Base-by-base conservation (phyloP, 2,329 filamentous ascomycete genomes). In the Botrytis deweyae region DNA sequence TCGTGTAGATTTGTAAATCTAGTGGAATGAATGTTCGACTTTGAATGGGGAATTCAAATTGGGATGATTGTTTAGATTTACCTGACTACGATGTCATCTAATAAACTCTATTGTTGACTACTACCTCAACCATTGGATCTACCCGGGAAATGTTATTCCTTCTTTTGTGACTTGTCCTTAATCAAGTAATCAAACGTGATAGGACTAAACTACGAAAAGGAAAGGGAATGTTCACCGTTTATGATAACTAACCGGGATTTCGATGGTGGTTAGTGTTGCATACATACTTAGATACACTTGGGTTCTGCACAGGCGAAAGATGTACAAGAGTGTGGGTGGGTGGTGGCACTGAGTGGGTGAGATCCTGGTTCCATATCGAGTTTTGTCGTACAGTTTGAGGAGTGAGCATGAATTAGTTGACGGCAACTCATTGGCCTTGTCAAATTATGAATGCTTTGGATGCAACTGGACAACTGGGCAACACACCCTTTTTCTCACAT, bases 161-260 rank as follows among this genome's bases (percentile, higher is more conserved):
- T 55, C 49, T 55, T n/a, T n/a, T 14, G 25, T 20, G 38, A 64
- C 40, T 18, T 64, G 38, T 63, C 61, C 61, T 63, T n/a, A 25
- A 42, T 63, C 36, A 40, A 63, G 22, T 18, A 18, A 42, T 55
- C 33, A 55, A 52, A 68, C 38, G 14, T 22, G 33, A 55, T 22
- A 55, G 22, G 46, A 40, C 65, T 55, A 55, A 55, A 36, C 46
- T 38, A 55, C 36, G 46, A 55, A 52, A 58, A 58, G n/a, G n/a
- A 58, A 58, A 67, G 38, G 65, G 65, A 68, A 68, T 68, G 46
- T 68, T 68, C 65, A 68, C 49, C 65, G 65, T 68, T 68, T 55
- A 68, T 55, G 65, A 68, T 55, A 58, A 20, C 65, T 42, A 40
- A 29, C 65, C 36, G 29, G 65, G 65, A 68, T 68, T 55, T 52